A percentile compares a stretch with the other conserved stretches of the same genome.
Evolutionary conservation across 2,329 filamentous ascomycete genomes (phyloP).

Genomic region (Ophiocordyceps australis): DNA sequence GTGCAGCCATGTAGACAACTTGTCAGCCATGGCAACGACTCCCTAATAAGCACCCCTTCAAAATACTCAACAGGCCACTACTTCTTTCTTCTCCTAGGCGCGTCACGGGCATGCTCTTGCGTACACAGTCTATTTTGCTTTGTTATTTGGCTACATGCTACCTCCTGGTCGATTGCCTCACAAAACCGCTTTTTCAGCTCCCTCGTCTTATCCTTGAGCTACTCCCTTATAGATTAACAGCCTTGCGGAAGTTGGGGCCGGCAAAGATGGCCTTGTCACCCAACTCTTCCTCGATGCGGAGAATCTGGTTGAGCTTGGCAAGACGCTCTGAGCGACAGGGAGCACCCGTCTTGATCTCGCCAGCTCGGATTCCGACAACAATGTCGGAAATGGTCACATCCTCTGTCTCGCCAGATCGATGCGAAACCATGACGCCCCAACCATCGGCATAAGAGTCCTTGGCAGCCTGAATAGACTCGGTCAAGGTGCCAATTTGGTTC

Average conservation of each 20-base stretch:
- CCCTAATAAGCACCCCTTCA: no score
- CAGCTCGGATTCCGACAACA: slow-evolving; percentile 85
- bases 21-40: no score
- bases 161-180: no score
- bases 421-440: slow-evolving; percentile 99
- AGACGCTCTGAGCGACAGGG: slow-evolving; percentile 93
- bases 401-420: slow-evolving; percentile 98
- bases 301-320: slow-evolving; percentile 99
- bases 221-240: slow-evolving; percentile 60
- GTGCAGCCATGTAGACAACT: no score
- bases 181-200: no score
- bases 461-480: slow-evolving; percentile 96
- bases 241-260: slow-evolving; percentile 77
- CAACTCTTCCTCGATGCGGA: slow-evolving; percentile 98
- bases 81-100: no score
- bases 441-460: slow-evolving; percentile 92
- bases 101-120: no score
- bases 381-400: slow-evolving; percentile 99
- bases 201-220: no score
- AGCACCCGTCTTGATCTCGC: slow-evolving; percentile 98
- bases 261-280: slow-evolving; percentile 83
- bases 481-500: slow-evolving; percentile 99
- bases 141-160: no score
- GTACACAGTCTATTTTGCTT: no score
- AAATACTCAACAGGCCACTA: no score